Evolutionary conservation across 768 basidiomycete species (phyloP), one percentile per base, ranked within the genome.

Genomic region (Piloderma croceum): DNA sequence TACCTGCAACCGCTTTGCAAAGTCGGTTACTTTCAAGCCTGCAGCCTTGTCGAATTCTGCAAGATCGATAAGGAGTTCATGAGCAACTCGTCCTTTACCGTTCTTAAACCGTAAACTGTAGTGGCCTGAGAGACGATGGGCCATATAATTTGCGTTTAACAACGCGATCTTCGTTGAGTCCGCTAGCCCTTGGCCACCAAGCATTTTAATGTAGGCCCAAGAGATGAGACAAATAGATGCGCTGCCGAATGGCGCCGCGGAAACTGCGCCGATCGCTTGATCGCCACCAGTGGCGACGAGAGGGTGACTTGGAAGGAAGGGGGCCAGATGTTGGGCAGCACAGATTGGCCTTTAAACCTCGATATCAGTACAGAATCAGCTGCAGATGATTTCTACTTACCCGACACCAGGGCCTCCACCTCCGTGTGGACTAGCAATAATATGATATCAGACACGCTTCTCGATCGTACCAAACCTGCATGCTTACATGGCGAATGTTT

Each of bases 191-290:
- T 78, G 68, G 6, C 93, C 94, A 20, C 96, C 96, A n/a, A 99
- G 78, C 96, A 99, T 98, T 69, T 89, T 94, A 74, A 96, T 90
- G 63, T 96, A 99, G 10, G 96, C 94, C 93, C 94, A 98, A 1
- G 93, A 97, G 53, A 98, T 97, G 45, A 93, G 73, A 34, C 89
- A 81, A 53, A 99, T 92, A 6, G 90, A 93, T 3, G 96, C 89
- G 49, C 90, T 93, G 33, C 96, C 94, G 57, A 81, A 98, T 0
- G 92, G 96, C 2, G 87, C 91, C 1, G 89, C 89, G 7, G 94
- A 80, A 34, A 98, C 84, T 5, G 96, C 88, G 22, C 83, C 70
- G 46, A 99, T 97, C 2, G 84, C 79, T 36, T 77, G 63, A n/a
- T 69, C 58, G 9, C 82, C 80, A 25, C 81, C 81, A 7, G 72